Conservation (phyloP, 768 basidiomycete genomes). For the Pilatotrama ljubarskyi region DNA sequence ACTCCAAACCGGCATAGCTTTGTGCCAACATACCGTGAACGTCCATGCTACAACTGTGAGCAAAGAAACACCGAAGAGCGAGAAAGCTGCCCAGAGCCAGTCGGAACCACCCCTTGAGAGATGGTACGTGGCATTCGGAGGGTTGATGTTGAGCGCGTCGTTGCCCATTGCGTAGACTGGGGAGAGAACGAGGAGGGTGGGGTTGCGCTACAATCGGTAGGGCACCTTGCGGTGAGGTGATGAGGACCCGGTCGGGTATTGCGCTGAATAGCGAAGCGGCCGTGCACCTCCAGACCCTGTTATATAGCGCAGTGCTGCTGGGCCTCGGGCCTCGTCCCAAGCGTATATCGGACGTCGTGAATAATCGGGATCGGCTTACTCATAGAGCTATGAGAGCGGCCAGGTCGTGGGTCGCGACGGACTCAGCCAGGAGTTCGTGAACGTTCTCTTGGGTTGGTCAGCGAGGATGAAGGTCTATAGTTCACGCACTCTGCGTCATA, state of each 20-base stretch:
- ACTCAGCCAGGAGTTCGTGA: constrained; percentile 4
- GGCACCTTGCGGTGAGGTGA: neutral
- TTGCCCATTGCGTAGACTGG: constrained; percentile 24
- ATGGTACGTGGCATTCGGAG: constrained; percentile 37
- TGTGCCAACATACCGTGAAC: constrained; percentile 31
- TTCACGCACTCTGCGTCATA: constrained; percentile 10
- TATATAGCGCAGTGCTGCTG: no score
- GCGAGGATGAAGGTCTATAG: neutral
- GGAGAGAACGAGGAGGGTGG: no score
- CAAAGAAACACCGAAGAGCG: constrained; percentile 47
- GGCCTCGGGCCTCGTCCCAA: neutral
- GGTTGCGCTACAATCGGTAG: neutral
- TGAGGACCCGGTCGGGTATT: neutral
- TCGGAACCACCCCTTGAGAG: constrained; percentile 48
- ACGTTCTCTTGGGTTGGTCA: constrained; percentile 13
- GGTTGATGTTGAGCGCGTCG: constrained; percentile 36
- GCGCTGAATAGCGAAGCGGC: neutral
- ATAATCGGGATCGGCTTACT: constrained; percentile 10
- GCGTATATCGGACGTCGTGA: constrained; percentile 5
- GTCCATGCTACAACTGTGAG: constrained; percentile 39
- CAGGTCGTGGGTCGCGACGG: constrained; percentile 2
- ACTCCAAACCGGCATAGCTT: neutral
- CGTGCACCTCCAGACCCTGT: neutral
- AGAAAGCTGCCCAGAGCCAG: constrained; percentile 58
- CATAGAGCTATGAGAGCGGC: neutral